Percentiles rank a stretch among this genome's conserved stretches.
Conservation (phyloP, 768 basidiomycete genomes). For the Hericium alpestre region DNA sequence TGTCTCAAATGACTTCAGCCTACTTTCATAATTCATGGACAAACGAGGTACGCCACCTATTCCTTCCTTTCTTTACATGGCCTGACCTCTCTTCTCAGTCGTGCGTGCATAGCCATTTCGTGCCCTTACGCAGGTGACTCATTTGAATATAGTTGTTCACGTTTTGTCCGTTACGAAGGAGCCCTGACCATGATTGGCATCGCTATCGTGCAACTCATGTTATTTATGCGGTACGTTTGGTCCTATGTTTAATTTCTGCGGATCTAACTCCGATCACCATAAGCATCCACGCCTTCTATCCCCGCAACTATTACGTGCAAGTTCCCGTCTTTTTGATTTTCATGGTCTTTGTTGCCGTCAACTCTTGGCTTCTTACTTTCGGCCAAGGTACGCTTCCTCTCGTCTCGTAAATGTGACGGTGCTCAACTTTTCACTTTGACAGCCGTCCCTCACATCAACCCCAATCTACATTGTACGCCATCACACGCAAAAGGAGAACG, state of each 20-base stretch:
- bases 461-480: constrained; percentile 3
- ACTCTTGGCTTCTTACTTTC: constrained; percentile 42
- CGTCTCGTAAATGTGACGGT: background rate
- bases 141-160: constrained; percentile 8
- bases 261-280: background rate
- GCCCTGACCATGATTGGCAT: constrained; percentile 44
- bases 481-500: background rate
- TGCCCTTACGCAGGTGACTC: background rate
- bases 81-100: background rate
- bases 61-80: background rate
- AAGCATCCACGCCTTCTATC: constrained; percentile 24
- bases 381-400: constrained; percentile 32
- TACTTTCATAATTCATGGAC: constrained; percentile 16
- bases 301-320: constrained; percentile 14
- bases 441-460: background rate
- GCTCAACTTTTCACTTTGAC: background rate
- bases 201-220: constrained; percentile 43
- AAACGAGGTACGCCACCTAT: constrained; percentile 7
- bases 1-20: constrained; percentile 3
- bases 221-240: constrained; percentile 37
- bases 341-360: constrained; percentile 33
- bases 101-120: background rate
- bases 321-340: constrained; percentile 26
- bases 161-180: constrained; percentile 25
- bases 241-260: background rate